A percentile compares a stretch with the other conserved stretches of the same genome.
Evolutionary conservation across 352 stramenopile species (phyloP).

Genomic region (Lagenidium sp.): DNA sequence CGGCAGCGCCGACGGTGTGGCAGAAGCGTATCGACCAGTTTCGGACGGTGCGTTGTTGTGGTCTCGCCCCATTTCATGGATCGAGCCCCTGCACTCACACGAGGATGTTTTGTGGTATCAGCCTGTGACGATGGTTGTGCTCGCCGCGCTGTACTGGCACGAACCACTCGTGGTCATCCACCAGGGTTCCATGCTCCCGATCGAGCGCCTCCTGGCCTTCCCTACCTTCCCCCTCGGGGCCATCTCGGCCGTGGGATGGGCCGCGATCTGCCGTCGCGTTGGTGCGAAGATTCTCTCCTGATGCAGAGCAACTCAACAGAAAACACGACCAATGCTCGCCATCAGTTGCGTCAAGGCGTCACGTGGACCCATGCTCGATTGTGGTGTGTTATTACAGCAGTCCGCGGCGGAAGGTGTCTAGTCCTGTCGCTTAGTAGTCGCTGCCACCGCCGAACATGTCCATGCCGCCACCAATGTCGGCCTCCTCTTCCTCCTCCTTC

Average conservation of each 20-base stretch:
- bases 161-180: slow-evolving; percentile 60
- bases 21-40: slow-evolving; percentile 71
- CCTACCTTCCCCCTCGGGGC: slow-evolving; percentile 65
- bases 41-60: slow-evolving; percentile 50
- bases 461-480: slow-evolving; percentile 72
- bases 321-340: too few species aligned
- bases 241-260: slow-evolving; percentile 73
- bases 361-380: slow-evolving; percentile 17
- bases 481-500: slow-evolving; percentile 73
- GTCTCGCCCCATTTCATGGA: too few species aligned
- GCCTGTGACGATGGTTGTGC: slow-evolving; percentile 42
- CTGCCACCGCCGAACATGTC: slow-evolving; percentile 76
- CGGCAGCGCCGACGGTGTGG: slow-evolving; percentile 48
- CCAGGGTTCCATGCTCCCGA: slow-evolving; percentile 65
- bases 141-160: slow-evolving; percentile 70
- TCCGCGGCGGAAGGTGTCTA: too few species aligned
- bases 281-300: slow-evolving; percentile 58
- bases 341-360: too few species aligned
- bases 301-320: slow-evolving; percentile 4
- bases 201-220: slow-evolving; percentile 69
- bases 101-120: slow-evolving; percentile 13
- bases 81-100: too few species aligned
- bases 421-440: slow-evolving; percentile 59
- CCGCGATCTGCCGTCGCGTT: slow-evolving; percentile 63
- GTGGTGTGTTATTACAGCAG: too few species aligned